Conservation (phyloP, 192 early-diverging fungal genomes). For the Coemansia sp. region DNA sequence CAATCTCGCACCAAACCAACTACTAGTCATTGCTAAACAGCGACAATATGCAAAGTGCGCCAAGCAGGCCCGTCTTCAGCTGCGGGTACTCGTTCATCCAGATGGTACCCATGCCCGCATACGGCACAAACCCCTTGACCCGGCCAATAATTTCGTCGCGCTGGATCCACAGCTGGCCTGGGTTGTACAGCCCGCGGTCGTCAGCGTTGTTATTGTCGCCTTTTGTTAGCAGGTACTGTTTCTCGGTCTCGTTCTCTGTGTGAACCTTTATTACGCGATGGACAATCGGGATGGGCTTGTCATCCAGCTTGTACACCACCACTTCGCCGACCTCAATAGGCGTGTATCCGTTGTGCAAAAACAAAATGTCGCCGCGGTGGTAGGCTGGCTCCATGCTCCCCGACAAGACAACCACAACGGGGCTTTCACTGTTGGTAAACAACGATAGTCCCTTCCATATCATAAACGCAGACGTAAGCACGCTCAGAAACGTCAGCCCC, state of each 20-base stretch:
- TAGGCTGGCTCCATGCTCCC: constrained; percentile 99
- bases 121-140: constrained; percentile 85
- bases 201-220: constrained; percentile 92
- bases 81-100: constrained; percentile 94
- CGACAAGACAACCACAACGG: constrained; percentile 95
- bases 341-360: constrained; percentile 68
- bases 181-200: constrained; percentile 87
- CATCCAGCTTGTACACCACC: constrained; percentile 88
- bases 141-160: constrained; percentile 87
- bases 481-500: constrained; percentile 84
- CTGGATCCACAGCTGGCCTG: constrained; percentile 88
- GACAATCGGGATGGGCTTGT: constrained; percentile 91
- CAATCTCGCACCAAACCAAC: neutral
- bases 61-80: constrained; percentile 81
- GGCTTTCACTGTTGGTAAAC: constrained; percentile 87
- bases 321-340: constrained; percentile 90
- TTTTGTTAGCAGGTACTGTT: constrained; percentile 91
- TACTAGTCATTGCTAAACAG: constrained; percentile 66
- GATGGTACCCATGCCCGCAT: constrained; percentile 95
- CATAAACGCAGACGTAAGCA: constrained; percentile 91
- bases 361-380: constrained; percentile 88
- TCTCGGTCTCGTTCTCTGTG: constrained; percentile 68
- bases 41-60: constrained; percentile 69
- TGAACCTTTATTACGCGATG: constrained; percentile 94
- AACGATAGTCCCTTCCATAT: constrained; percentile 92